Percentiles rank a stretch among this genome's conserved stretches.
These are phyloP conservation scores for Domatiomyces globalis DNA, from an alignment of 2,329 filamentous ascomycete genomes.

Conservation along the genomic window DNA sequence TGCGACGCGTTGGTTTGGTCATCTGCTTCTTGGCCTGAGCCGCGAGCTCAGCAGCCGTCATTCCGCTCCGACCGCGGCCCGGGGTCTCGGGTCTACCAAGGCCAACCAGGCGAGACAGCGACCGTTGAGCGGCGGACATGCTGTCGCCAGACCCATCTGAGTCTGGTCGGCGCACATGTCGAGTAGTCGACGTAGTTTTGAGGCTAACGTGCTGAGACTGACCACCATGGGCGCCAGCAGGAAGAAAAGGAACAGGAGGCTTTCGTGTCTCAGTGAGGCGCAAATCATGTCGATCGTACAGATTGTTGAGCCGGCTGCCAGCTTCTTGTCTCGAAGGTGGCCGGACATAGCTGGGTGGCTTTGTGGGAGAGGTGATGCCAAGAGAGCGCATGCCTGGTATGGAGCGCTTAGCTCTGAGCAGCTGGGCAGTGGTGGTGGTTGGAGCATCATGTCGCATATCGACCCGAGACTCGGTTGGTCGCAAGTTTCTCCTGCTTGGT, in stretches of 20 bases:
- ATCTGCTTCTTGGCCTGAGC: conserved; percentile 54
- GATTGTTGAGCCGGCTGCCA: conserved; percentile 27
- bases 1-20: conserved; percentile 54
- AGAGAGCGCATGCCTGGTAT: conserved; percentile 39
- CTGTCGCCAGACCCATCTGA: conserved; percentile 53
- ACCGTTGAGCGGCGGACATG: conserved; percentile 27
- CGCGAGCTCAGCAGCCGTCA: conserved; percentile 37
- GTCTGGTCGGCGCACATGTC: conserved; percentile 61
- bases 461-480: conserved; percentile 26
- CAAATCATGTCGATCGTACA: conserved; percentile 41
- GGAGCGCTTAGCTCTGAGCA: conserved; percentile 47
- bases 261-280: conserved; percentile 36
- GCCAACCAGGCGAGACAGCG: conserved; percentile 28
- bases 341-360: conserved; percentile 23
- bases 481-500: conserved; percentile 47
- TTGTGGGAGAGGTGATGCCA: conserved; percentile 25
- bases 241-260: conserved; percentile 59
- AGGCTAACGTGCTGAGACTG: conserved; percentile 66
- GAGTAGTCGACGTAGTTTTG: conserved; percentile 50
- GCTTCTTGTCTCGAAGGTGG: conserved; percentile 27
- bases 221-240: conserved; percentile 56
- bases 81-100: conserved; percentile 36
- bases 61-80: conserved; percentile 30
- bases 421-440: conserved; percentile 39
- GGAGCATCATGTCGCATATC: conserved; percentile 29